Evolutionary conservation across 2,329 filamentous ascomycete species (phyloP).

Genomic region (Fusarium avenaceum): DNA sequence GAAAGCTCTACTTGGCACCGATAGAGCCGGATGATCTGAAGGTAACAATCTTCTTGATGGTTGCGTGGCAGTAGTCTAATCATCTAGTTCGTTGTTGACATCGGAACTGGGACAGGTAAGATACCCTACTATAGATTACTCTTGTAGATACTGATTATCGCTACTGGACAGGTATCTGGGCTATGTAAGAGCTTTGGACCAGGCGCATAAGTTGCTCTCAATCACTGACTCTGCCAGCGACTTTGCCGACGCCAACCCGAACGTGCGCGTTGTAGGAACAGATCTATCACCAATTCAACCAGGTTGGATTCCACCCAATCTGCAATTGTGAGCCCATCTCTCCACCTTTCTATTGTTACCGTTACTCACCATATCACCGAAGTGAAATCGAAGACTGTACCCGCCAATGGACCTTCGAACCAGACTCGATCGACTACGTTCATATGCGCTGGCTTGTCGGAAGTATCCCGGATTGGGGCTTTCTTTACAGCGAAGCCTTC

Average conservation of each 20-base stretch:
- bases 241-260: background rate
- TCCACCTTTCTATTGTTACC: background rate
- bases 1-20: background rate
- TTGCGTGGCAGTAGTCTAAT: background rate
- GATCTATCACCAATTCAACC: background rate
- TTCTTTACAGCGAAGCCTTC: background rate
- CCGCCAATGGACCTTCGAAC: background rate
- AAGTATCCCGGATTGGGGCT: background rate
- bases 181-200: background rate
- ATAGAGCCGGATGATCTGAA: background rate
- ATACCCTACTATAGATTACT: background rate
- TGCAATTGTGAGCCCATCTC: background rate
- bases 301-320: conserved; percentile 2
- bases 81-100: background rate
- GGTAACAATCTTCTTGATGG: background rate
- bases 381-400: conserved; percentile 5
- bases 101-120: background rate
- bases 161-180: background rate
- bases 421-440: background rate
- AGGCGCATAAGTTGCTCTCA: accelerated
- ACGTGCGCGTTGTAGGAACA: background rate
- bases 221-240: background rate
- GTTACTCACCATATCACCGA: background rate
- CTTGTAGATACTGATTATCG: background rate
- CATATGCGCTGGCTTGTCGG: background rate